Evolutionary conservation across 1,139 yeast species (phyloP).

Genomic region (Candida sp.): DNA sequence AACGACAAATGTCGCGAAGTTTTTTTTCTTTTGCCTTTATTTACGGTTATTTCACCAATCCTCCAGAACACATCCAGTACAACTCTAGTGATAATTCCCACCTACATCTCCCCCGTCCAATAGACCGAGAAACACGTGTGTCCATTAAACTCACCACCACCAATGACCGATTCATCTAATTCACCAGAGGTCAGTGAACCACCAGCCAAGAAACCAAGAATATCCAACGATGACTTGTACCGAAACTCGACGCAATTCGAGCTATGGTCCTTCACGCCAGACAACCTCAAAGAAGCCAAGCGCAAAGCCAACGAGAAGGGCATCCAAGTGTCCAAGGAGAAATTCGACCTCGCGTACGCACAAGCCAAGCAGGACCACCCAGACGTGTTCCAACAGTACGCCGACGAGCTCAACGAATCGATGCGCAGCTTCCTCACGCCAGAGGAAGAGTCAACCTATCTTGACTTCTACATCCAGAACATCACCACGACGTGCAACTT

Average conservation of each 20-base stretch:
- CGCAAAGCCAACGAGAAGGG: constrained; percentile 59
- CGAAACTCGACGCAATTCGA: constrained; percentile 86
- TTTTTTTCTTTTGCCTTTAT: neutral
- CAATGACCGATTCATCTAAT: neutral
- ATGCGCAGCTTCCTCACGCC: constrained; percentile 49
- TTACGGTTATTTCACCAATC: neutral
- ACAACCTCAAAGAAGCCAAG: constrained; percentile 54
- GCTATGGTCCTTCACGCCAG: constrained; percentile 80
- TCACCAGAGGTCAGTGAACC: neutral
- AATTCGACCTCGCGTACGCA: constrained; percentile 27
- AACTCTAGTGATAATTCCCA: too few relatives aligned
- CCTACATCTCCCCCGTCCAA: too few relatives aligned
- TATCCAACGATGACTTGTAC: constrained; percentile 81
- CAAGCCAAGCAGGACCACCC: constrained; percentile 33
- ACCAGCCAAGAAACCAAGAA: constrained; percentile 21
- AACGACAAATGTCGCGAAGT: neutral
- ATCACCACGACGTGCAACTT: constrained; percentile 58
- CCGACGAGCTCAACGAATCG: constrained; percentile 27
- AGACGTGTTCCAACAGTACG: constrained; percentile 29
- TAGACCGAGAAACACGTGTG: too few relatives aligned
- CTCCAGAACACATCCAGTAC: neutral
- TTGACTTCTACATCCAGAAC: constrained; percentile 73
- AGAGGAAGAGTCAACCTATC: constrained; percentile 73
- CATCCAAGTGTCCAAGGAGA: constrained; percentile 39
- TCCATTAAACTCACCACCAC: too few relatives aligned